Percentiles rank a stretch among this genome's conserved stretches.
These are phyloP conservation scores for Globisporangium cylindrosporum DNA, from an alignment of 352 stramenopile species.

Conservation along the genomic window DNA sequence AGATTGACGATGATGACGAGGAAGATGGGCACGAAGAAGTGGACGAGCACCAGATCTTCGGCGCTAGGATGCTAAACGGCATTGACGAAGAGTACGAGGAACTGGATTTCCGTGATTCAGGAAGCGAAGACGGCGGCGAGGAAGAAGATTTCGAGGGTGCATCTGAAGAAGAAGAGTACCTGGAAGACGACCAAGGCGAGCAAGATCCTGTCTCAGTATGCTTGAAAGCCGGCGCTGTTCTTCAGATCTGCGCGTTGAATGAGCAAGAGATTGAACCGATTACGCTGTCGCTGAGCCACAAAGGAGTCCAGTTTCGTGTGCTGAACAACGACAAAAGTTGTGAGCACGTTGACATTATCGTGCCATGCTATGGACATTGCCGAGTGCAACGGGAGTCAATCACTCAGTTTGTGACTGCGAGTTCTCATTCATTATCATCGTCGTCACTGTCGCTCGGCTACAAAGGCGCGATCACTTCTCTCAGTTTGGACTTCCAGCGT, in stretches of 20 bases:
- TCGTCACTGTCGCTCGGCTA: constrained; percentile 2
- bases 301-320: background rate
- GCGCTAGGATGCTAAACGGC: background rate
- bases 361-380: constrained; percentile 12
- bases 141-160: background rate
- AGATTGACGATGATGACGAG: background rate
- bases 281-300: background rate
- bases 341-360: constrained; percentile 1
- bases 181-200: background rate
- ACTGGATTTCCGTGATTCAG: background rate
- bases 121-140: background rate
- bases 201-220: background rate
- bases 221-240: background rate
- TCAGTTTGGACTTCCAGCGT: constrained; percentile 1
- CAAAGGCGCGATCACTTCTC: constrained; percentile 7
- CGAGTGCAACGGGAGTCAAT: constrained; percentile 4
- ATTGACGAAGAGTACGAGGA: constrained; percentile 4
- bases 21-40: background rate
- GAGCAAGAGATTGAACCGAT: background rate
- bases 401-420: background rate
- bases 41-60: constrained; percentile 6
- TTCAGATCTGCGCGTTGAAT: background rate
- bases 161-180: background rate
- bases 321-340: constrained; percentile 4
- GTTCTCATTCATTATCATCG: background rate